Conservation (phyloP, 2,329 filamentous ascomycete genomes). For the Fusarium buharicum region DNA sequence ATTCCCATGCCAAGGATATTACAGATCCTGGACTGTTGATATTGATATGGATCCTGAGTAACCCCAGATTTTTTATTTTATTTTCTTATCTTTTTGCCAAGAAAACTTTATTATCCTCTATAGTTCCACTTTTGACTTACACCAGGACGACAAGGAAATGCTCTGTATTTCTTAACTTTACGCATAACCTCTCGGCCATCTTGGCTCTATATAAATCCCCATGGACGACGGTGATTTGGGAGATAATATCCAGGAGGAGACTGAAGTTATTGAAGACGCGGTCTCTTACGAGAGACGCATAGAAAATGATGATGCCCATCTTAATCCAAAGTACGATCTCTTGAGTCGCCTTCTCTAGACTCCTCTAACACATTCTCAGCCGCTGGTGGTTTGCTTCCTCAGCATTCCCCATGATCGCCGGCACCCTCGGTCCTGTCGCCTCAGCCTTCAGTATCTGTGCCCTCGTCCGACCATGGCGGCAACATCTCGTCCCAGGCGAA, state of each 20-base stretch:
- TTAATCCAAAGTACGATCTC: slow-evolving; percentile 56
- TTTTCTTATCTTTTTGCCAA: too few species aligned
- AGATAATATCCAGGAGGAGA: slow-evolving; percentile 52
- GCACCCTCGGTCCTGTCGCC: slow-evolving; percentile 85
- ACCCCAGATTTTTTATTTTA: background rate
- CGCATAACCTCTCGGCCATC: background rate
- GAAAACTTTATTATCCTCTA: too few species aligned
- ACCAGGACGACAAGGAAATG: background rate
- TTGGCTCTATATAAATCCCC: background rate
- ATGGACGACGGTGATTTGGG: slow-evolving; percentile 57
- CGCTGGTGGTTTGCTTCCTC: slow-evolving; percentile 73
- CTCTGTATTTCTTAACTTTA: background rate
- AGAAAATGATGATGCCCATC: slow-evolving; percentile 54
- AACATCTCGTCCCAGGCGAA: slow-evolving; percentile 57
- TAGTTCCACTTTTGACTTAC: too few species aligned
- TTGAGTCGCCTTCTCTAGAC: background rate
- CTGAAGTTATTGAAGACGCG: slow-evolving; percentile 44
- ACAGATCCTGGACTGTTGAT: background rate
- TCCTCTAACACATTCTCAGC: slow-evolving; percentile 46
- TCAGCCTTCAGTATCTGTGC: slow-evolving; percentile 90
- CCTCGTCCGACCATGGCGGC: slow-evolving; percentile 82
- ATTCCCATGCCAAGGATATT: slow-evolving; percentile 16
- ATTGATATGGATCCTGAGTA: background rate
- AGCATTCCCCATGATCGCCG: slow-evolving; percentile 81
- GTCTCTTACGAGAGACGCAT: slow-evolving; percentile 45